Evolutionary conservation across 2,329 filamentous ascomycete species (phyloP).

Genomic region (Trichoderma gracile): DNA sequence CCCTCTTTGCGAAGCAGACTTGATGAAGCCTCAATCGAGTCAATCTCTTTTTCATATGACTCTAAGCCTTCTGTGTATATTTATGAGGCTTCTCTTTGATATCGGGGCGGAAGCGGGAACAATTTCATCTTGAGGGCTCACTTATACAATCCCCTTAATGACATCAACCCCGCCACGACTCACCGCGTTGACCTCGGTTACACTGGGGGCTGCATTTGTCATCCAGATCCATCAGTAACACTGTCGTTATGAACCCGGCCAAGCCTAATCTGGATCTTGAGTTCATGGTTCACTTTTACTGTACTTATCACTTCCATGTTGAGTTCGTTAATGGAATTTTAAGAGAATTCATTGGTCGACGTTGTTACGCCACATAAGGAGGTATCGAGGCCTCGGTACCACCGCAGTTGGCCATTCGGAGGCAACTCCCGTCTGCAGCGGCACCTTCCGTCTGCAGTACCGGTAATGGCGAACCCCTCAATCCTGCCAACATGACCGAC

Average conservation of each 20-base stretch:
- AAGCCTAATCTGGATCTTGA: too few relatives aligned
- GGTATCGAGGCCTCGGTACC: too few relatives aligned
- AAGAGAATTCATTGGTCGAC: background rate
- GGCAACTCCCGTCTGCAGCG: background rate
- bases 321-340: background rate
- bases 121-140: background rate
- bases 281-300: too few relatives aligned
- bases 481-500: too few relatives aligned
- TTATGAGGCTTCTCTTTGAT: background rate
- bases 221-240: background rate
- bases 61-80: background rate
- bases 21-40: background rate
- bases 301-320: background rate
- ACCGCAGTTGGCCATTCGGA: too few relatives aligned
- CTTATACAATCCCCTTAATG: background rate
- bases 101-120: background rate
- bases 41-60: too few relatives aligned
- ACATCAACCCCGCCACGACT: conserved; percentile 21
- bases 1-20: background rate
- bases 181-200: conserved; percentile 16
- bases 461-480: too few relatives aligned
- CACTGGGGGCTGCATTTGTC: conserved; percentile 10
- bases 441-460: too few relatives aligned
- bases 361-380: background rate
- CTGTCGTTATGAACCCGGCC: too few relatives aligned